phyloP scores from a whole-genome alignment of 345 rosid genomes.

The Erodium maritimum region DNA sequence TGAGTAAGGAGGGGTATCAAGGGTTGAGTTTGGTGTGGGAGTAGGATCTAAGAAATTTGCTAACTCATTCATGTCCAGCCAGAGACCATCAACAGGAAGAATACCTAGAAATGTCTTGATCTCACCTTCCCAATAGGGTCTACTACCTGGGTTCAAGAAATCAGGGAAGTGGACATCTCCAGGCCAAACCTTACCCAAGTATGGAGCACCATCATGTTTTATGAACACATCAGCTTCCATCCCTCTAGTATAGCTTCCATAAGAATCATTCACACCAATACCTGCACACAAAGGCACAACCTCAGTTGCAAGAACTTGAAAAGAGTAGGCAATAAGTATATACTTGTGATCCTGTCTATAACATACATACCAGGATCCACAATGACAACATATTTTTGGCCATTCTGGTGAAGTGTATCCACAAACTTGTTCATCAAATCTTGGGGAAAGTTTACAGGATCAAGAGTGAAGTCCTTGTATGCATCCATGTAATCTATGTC shows the following conservation, averaged over 20 bases:
- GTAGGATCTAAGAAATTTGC: conserved; percentile 48
- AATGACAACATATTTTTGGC: conserved; percentile 54
- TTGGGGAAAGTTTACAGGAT: conserved; percentile 12
- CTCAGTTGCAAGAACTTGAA: too few relatives aligned
- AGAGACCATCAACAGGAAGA: conserved; percentile 53
- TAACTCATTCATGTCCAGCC: conserved; percentile 78
- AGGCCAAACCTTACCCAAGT: conserved; percentile 63
- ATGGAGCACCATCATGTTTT: conserved; percentile 41
- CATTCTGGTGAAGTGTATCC: conserved; percentile 35
- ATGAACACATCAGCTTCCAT: conserved; percentile 48
- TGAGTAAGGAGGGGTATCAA: conserved; percentile 61
- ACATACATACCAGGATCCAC: conserved; percentile 52
- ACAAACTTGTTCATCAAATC: conserved; percentile 31
- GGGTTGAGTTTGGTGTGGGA: conserved; percentile 24
- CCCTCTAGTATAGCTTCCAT: conserved; percentile 47
- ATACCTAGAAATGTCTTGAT: conserved; percentile 35
- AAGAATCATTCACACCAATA: conserved; percentile 34
- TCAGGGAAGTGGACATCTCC: conserved; percentile 60
- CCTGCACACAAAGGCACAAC: conserved; percentile 23
- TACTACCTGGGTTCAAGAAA: conserved; percentile 38
- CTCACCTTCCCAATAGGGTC: conserved; percentile 43
- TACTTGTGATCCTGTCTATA: neutral
- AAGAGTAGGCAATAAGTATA: too few relatives aligned
- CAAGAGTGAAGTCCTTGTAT: conserved; percentile 11
- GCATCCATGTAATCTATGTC: conserved; percentile 15